These are phyloP conservation scores for Clarireedia homoeocarpa DNA, from an alignment of 2,329 filamentous ascomycete genomes.

Conservation along the genomic window DNA sequence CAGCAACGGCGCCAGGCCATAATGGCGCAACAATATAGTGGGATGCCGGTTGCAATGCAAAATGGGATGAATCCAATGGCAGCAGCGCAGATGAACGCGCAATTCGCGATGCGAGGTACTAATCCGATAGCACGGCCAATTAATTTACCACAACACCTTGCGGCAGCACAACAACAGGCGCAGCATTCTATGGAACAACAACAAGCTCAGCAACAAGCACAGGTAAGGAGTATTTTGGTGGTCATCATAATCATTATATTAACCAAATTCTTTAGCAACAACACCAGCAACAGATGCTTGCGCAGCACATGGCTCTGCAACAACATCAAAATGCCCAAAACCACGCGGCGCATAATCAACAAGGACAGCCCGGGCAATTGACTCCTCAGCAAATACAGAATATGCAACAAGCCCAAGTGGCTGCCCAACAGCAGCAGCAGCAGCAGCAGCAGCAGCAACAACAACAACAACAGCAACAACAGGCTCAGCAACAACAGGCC, in stretches of 20 bases:
- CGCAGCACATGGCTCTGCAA: conserved; percentile 40
- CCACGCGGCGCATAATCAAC: conserved; percentile 33
- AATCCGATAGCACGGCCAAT: conserved; percentile 36
- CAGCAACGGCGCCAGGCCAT: conserved; percentile 38
- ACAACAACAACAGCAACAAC: conserved; percentile 18
- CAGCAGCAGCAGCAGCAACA: conserved; percentile 29
- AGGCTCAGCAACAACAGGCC: conserved; percentile 16
- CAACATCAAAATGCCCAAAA: conserved; percentile 36
- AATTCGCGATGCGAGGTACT: conserved; percentile 43
- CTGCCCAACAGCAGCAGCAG: conserved; percentile 41
- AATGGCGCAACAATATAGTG: conserved; percentile 45
- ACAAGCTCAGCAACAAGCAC: conserved; percentile 33
- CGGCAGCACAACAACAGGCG: conserved; percentile 33
- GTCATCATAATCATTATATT: conserved; percentile 4
- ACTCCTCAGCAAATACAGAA: conserved; percentile 39
- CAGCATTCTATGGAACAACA: conserved; percentile 30
- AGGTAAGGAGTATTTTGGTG: conserved; percentile 19
- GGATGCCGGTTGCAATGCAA: conserved; percentile 46
- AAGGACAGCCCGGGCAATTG: conserved; percentile 42
- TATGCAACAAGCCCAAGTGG: conserved; percentile 38
- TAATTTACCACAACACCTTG: conserved; percentile 38
- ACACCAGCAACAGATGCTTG: conserved; percentile 34
- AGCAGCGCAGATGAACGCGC: conserved; percentile 40
- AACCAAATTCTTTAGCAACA: conserved; percentile 11
- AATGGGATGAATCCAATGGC: conserved; percentile 47